phyloP scores from a whole-genome alignment of 2,329 filamentous ascomycete species.

The Venturia effusa region DNA sequence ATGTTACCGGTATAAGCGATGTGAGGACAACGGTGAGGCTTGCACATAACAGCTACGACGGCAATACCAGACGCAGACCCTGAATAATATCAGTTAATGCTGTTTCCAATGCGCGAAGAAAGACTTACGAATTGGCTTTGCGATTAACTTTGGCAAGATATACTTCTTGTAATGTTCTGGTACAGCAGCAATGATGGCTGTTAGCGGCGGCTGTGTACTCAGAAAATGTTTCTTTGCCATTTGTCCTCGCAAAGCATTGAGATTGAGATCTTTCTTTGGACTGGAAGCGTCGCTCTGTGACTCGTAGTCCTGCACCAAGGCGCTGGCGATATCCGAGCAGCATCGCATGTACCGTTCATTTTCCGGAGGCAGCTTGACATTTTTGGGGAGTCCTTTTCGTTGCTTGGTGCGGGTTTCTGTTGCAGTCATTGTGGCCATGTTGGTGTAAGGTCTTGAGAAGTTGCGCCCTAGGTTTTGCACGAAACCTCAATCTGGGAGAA shows the following conservation, averaged over 20 bases:
- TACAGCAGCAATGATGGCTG: conserved; percentile 93
- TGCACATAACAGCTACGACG: conserved; percentile 99
- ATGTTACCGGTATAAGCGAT: conserved; percentile 99
- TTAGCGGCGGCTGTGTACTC: conserved; percentile 78
- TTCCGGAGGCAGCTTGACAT: conserved; percentile 71
- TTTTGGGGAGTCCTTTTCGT: conserved; percentile 51
- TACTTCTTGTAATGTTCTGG: conserved; percentile 99
- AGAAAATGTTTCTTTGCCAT: conserved; percentile 89
- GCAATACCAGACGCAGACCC: conserved; percentile 93
- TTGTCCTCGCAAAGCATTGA: conserved; percentile 78
- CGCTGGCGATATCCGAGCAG: conserved; percentile 90
- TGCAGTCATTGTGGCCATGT: conserved; percentile 52
- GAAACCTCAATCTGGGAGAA: not conserved
- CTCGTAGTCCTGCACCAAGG: conserved; percentile 90
- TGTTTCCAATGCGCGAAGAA: not conserved
- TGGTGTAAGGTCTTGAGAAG: conserved; percentile 16
- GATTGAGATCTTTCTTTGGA: conserved; percentile 76
- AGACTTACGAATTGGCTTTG: conserved; percentile 74
- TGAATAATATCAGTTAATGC: conserved; percentile 21
- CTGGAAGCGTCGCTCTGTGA: conserved; percentile 61
- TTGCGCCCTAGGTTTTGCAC: not conserved
- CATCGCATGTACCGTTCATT: conserved; percentile 70
- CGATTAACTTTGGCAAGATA: conserved; percentile 88
- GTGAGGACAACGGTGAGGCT: conserved; percentile 92
- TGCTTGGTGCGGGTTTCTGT: conserved; percentile 36